Base-by-base conservation (phyloP, 208 protist genomes). In the Kentomonas sorsogonicus region DNA sequence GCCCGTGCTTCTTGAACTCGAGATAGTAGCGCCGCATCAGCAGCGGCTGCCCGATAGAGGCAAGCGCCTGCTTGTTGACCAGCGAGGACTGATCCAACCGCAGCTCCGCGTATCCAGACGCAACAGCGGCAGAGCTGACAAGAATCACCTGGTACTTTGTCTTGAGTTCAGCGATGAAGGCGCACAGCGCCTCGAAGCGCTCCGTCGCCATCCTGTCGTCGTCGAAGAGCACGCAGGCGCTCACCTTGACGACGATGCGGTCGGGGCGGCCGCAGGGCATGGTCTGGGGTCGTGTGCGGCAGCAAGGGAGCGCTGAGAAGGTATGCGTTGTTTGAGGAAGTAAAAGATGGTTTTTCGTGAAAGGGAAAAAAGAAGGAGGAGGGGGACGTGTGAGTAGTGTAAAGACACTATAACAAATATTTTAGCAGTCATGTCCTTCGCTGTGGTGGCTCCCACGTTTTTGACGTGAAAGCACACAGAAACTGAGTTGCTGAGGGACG, bases 11-110 rank as follows among this genome's bases (percentile, higher is more conserved):
- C 20, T 53, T 26, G 33, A 87, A 83, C 7, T 82, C 47, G 10
- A 52, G 69, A n/a, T 84, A 66, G 52, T 87, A 85, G 30, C 87
- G 50, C 10, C 61, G 57, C 79, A 87, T 87, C 20, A 91, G 61
- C 10, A 70, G 60, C 27, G 61, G 43, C 55, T 91, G 83, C 13
- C 83, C 79, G 25, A 69, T 55, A 13, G 83, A 72, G n/a, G 83
- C 79, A 39, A 60, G 67, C 25, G 64, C 77, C 25, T 60, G 53
- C n/a, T 63, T 54, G 52, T 63, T 67, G 18, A 48, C 36, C 38
- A 71, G 18, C 40, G 41, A 15, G 39, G 45, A 41, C n/a, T 22
- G 45, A 10, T 54, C 45, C 20, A 60, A 43, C 5, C 60, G 46
- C 20, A 82, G 39, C 40, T 65, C 66, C 40, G 63, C 60, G n/a